phyloP scores from a whole-genome alignment of 2,329 filamentous ascomycete species.

The Corniculantispora saksenae region DNA sequence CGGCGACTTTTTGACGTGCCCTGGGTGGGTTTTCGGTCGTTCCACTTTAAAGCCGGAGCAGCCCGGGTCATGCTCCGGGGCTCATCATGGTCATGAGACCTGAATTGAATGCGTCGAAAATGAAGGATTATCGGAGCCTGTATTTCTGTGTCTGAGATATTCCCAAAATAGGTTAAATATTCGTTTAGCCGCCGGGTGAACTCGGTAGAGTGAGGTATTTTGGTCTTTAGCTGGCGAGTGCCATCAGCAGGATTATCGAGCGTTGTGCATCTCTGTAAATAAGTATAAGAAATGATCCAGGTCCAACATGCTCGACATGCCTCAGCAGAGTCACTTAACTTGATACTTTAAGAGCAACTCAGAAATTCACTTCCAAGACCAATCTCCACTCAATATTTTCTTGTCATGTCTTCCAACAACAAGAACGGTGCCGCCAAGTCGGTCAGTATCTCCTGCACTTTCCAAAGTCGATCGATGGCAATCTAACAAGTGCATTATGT shows the following conservation, averaged over 20 bases:
- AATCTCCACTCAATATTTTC: slow-evolving; percentile 3
- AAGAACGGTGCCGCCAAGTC: background rate
- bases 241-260: background rate
- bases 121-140: background rate
- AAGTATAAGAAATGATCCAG: background rate
- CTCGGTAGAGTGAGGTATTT: background rate
- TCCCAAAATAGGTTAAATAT: too few species aligned
- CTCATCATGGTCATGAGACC: background rate
- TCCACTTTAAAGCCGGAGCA: slow-evolving; percentile 4
- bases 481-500: background rate
- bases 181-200: background rate
- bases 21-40: background rate
- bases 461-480: background rate
- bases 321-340: background rate
- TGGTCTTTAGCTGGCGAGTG: background rate
- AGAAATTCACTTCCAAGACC: background rate
- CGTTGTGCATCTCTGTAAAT: background rate
- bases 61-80: background rate
- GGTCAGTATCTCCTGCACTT: background rate
- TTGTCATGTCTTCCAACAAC: background rate
- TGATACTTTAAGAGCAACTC: background rate
- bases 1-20: background rate
- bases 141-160: background rate
- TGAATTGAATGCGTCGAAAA: background rate
- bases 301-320: background rate